Base-by-base conservation (phyloP, 2,329 filamentous ascomycete species). In the Fusarium illudens region DNA sequence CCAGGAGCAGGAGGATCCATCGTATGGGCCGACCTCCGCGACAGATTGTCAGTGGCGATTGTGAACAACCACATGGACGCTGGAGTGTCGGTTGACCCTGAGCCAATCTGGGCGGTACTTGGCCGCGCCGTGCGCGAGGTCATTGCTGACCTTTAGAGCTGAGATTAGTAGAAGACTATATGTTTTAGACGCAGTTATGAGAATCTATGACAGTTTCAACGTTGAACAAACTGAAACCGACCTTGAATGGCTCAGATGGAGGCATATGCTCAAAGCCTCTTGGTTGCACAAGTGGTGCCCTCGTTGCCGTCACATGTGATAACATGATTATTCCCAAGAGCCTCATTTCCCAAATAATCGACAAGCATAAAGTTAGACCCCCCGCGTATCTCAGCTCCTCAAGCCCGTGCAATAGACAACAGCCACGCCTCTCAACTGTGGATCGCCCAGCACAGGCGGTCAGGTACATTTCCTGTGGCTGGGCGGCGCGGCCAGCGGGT, bases 61-160 rank as follows among this genome's bases (percentile, higher is more conserved):
- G 36, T 37, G 10, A 29, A 59, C 25, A 59, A 59, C n/a, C 36
- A 59, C 19, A 59, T 59, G 57, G 49, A 59, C 19, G 29, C 57
- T 19, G 55, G 30, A 5, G 32, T 51, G 19, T 34, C 27, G 30
- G 20, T 29, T 27, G 54, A 57, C n/a, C 54, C 54, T 29, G 42
- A 50, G 54, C 52, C 52, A 4, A 44, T 53, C 50, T 53, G 50
- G 50, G 34, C 34, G 9, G 33, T 22, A 4, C 50, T 53, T 22
- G 50, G 34, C 10, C 50, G 50, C 19, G 50, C 50, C 32, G 36
- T 53, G 10, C 34, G 50, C n/a, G 34, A 53, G 25, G 34, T 53
- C 15, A 53, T 32, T 20, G 50, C 50, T 13, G 50, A 53, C 10
- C 36, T 53, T 6, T 20, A 37, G 27, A n/a, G 9, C 50, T 20